Conservation (phyloP, 306 rosid species). For the Chamaecrista fasciculata region DNA sequence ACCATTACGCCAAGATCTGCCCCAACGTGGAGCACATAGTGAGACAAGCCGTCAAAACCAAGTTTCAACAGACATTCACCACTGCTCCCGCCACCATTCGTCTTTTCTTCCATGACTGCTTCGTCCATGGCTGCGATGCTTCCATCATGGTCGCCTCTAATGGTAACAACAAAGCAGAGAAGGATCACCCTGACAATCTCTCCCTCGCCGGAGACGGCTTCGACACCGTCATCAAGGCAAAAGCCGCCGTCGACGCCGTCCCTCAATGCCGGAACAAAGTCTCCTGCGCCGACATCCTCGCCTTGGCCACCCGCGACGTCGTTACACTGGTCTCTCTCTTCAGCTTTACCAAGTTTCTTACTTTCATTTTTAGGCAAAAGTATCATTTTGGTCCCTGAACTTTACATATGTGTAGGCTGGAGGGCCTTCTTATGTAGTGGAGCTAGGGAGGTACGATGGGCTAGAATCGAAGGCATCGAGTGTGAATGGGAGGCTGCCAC, state of each 20-base stretch:
- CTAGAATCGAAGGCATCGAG: conserved; percentile 50
- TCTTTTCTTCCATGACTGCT: conserved; percentile 91
- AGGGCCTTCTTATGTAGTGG: conserved; percentile 64
- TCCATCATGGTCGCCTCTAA: conserved; percentile 51
- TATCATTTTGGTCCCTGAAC: too few species aligned
- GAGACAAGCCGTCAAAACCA: conserved; percentile 44
- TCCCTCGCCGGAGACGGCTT: conserved; percentile 87
- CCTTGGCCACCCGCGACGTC: conserved; percentile 74
- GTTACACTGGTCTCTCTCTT: conserved; percentile 47
- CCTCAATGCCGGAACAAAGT: conserved; percentile 65
- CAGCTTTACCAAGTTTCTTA: background rate
- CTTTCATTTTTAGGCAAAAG: too few species aligned
- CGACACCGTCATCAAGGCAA: conserved; percentile 82
- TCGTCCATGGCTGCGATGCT: conserved; percentile 81
- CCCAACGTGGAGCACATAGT: conserved; percentile 76
- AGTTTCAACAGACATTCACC: conserved; percentile 71
- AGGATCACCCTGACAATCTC: conserved; percentile 66
- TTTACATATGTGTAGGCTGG: conserved; percentile 44
- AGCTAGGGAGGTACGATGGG: conserved; percentile 79
- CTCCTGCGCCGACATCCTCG: conserved; percentile 81
- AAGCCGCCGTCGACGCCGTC: conserved; percentile 68
- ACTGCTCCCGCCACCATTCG: conserved; percentile 85
- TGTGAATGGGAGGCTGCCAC: conserved; percentile 63
- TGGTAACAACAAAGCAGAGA: conserved; percentile 60
- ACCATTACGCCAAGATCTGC: conserved; percentile 68